Evolutionary conservation across 78 protist genomes (phyloP), one percentile per base, ranked within the genome.

Genomic region (Speleostelium caveatum): DNA sequence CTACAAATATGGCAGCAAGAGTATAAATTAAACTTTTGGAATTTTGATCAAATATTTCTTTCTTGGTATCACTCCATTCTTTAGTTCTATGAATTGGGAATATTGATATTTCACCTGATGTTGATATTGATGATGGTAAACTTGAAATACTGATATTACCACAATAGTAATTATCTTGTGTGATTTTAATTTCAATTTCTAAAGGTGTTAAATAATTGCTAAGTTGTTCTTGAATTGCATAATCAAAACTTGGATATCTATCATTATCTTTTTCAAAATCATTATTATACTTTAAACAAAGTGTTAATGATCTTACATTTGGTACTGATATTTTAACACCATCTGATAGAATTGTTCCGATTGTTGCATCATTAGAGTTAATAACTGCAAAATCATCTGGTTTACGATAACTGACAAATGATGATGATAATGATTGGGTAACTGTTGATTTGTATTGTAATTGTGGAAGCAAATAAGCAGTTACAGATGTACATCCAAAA

Each of bases 301-400:
- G n/a, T 0, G 41, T 33, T 26, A 41, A 60, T 1, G 72, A 38
- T 28, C 24, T 58, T n/a, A 75, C 86, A 75, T 71, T 71, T 17
- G 38, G 67, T 8, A 71, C 41, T 21, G 22, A 28, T 16, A 75
- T 53, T 26, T 21, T 75, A n/a, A 77, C 63, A 51, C 87, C 87
- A 32, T 77, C 87, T 19, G 38, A 19, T 63, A 77, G 35, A 30
- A 77, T 16, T 22, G 87, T 42, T 30, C 87, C 74, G 32, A 77
- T 51, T 2, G 63, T 26, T 22, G 63, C 87, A 33, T 68, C 87
- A 22, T 49, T 63, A 35, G 59, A 45, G 33, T 77, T 77, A 22
- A 42, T 51, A 49, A 77, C 22, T 41, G 75, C 86, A 77, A n/a
- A 77, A n/a, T 77, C 35, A 21, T 61, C 75, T 17, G 73, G 87